Conservation (phyloP, 1,284 basidiomycete species). For the Mixia osmundae region DNA sequence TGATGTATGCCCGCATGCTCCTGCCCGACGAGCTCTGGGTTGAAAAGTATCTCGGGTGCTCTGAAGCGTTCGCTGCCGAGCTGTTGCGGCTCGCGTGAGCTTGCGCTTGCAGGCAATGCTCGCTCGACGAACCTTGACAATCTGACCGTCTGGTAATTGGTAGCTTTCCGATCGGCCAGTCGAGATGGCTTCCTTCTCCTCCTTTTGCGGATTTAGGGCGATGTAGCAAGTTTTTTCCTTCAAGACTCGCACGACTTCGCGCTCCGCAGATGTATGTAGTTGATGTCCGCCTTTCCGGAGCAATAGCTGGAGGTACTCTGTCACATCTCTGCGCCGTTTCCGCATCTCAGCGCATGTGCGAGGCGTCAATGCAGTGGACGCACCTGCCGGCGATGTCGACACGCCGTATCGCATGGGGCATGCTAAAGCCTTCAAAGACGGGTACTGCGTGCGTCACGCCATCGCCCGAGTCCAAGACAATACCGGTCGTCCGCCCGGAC, state of each 20-base stretch:
- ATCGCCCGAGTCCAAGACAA: slow-evolving; percentile 94
- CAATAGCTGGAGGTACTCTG: slow-evolving; percentile 80
- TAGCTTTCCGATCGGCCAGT: slow-evolving; percentile 62
- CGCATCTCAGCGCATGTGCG: no score
- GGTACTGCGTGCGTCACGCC: slow-evolving; percentile 98
- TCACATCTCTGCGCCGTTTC: slow-evolving; percentile 88
- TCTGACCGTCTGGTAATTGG: slow-evolving; percentile 80
- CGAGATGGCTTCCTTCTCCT: slow-evolving; percentile 55
- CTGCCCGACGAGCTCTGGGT: slow-evolving; percentile 84
- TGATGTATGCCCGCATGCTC: slow-evolving; percentile 96
- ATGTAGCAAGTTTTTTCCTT: slow-evolving; percentile 98
- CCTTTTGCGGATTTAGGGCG: slow-evolving; percentile 68
- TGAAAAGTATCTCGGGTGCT: slow-evolving; percentile 93
- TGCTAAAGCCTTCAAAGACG: slow-evolving; percentile 96
- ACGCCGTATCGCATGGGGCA: slow-evolving; percentile 90
- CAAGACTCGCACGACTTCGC: slow-evolving; percentile 88
- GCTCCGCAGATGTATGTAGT: slow-evolving; percentile 87
- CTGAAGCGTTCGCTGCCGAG: slow-evolving; percentile 87
- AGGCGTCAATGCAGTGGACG: slow-evolving; percentile 37
- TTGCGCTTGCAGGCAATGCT: slow-evolving; percentile 3
- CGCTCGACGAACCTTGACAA: slow-evolving; percentile 43
- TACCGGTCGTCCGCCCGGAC: slow-evolving; percentile 94
- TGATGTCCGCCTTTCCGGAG: slow-evolving; percentile 87
- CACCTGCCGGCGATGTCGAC: slow-evolving; percentile 92
- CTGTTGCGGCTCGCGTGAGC: slow-evolving; percentile 25